Evolutionary conservation across 2,329 filamentous ascomycete species (phyloP), one percentile per base, ranked within the genome.

Genomic region (Magnaporthiopsis incrustans): DNA sequence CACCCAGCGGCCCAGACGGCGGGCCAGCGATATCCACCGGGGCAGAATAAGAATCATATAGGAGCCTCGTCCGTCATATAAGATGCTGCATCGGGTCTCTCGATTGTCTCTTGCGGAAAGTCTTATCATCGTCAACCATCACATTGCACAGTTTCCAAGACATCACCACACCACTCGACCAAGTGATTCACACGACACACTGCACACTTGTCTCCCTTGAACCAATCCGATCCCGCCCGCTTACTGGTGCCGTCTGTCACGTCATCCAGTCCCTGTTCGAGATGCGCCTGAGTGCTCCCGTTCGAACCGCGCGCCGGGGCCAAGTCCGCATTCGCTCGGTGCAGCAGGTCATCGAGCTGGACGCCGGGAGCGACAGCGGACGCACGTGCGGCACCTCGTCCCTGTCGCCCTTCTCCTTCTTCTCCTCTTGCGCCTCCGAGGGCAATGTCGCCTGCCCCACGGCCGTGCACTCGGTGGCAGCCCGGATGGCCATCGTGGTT

Each of bases 401-500:
- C 8, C 22, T 30, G 27, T 38, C 32, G 22, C 7, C 57, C 57
- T 59, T 59, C 14, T 59, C 33, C 32, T 14, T 26, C 38, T 25
- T 30, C 18, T 30, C 22, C 5, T 27, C 30, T 2, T 27, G 25
- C 38, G 2, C n/a, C 14, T 26, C 32, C 7, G 4, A 60, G 30
- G 33, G 27, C 26, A 8, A 53, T 3, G 57, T 57, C 10, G 50
- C 33, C 15, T 59, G 25, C 35, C 32, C 38, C 14, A 14, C 26
- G 32, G 2, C 61, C 25, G n/a, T 58, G 14, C 53, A 53, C 60
- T 5, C 14, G 32, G 32, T 60, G 38, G 38, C 57, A 33, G 33
- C 25, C 3, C 62, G 70, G 53, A 73, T 69, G 67, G 69, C 66
- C 64, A 71, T 75, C 33, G 69, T 75, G 2, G 70, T 75, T 0